Percentiles rank a stretch among this genome's conserved stretches.
Evolutionary conservation across 306 rosid genomes (phyloP).

Genomic region (Chamaecrista fasciculata): DNA sequence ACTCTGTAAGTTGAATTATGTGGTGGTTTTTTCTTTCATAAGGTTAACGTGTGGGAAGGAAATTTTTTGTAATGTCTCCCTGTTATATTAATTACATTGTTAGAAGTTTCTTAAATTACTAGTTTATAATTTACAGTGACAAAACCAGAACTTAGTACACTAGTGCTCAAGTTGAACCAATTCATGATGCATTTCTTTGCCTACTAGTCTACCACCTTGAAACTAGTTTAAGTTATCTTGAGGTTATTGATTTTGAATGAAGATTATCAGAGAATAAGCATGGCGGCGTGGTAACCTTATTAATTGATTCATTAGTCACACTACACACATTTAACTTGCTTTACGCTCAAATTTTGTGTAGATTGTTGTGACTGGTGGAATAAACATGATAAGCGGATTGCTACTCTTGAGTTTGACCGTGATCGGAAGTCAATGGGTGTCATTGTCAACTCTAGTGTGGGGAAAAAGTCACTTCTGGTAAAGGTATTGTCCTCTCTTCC

Average conservation of each 20-base stretch:
- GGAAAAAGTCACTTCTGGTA: conserved; percentile 53
- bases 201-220: background rate
- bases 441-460: conserved; percentile 40
- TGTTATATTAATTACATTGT: background rate
- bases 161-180: background rate
- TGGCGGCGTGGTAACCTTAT: background rate
- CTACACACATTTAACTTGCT: background rate
- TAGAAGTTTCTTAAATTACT: background rate
- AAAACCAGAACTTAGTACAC: background rate
- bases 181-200: background rate
- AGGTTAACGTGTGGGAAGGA: background rate
- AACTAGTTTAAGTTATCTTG: background rate
- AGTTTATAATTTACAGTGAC: background rate
- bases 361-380: conserved; percentile 57
- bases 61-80: background rate
- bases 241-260: background rate
- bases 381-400: conserved; percentile 45
- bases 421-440: conserved; percentile 74
- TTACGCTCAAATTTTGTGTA: conserved; percentile 1
- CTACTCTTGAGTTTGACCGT: conserved; percentile 72
- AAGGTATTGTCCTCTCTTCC: conserved; percentile 42
- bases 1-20: conserved; percentile 39
- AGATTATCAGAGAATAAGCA: background rate
- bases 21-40: background rate
- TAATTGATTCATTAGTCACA: background rate